Base-by-base conservation (phyloP, 164 flowering plant genomes). In the Annona squamosa region DNA sequence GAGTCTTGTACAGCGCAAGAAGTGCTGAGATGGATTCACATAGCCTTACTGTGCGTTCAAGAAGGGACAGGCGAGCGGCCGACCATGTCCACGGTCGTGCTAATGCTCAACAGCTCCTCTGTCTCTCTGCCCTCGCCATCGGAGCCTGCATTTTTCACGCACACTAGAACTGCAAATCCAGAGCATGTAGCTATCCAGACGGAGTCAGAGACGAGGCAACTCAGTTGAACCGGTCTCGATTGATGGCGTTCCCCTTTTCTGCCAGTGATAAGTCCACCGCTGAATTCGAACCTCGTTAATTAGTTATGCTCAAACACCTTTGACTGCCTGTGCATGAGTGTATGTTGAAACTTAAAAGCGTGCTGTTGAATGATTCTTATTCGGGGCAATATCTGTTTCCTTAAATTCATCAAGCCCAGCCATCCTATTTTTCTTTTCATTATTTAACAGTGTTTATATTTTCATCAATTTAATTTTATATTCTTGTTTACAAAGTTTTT, bases 21-120 rank as follows among this genome's bases (percentile, higher is more conserved):
- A 76, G 75, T 70, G 1, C 1, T 72, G 59, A 57, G 72, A 72
- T 82, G 85, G 79, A 74, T 82, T 37, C 85, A 80, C 10, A 66
- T 78, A 37, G 81, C 75, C 2, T 59, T 82, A 4, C 46, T 80
- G 19, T 78, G 81, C 52, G 79, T 80, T 57, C 81, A 82, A 66
- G 79, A 80, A 48, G 74, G 73, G 26, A 45, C 57, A 6, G 63
- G 26, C 7, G 72, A 63, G 16, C 74, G 79, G 52, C 83, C 83
- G 4, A 80, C 76, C 4, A 80, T 82, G 85, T 65, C 81, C 16
- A 37, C 74, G 0, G 74, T 82, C 3, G 72, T 70, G 26, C 45
- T 70, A 0, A 74, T 78, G 81, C 78, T 82, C 1, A 72, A 47
- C n/a, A 78, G 79, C 52, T 9, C 3, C 42, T 63, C 76, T 48